Evolutionary conservation across 2,329 filamentous ascomycete genomes (phyloP).

Genomic region (Amphichorda felina): DNA sequence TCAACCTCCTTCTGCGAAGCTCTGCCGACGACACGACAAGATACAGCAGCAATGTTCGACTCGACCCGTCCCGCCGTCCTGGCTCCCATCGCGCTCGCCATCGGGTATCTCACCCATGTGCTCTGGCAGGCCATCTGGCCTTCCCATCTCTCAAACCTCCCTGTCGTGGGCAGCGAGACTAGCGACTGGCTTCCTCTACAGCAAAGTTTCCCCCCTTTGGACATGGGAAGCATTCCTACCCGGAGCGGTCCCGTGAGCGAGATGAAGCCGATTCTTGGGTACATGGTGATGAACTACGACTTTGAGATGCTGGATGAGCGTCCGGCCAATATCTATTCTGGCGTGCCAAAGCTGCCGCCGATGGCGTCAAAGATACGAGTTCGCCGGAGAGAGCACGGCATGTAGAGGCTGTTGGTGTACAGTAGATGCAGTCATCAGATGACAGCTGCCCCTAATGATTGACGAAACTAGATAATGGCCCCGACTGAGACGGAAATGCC

Average conservation of each 20-base stretch:
- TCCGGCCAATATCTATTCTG: neutral
- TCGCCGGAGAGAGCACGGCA: neutral
- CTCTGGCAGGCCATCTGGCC: constrained; percentile 1
- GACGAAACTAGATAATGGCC: too few species aligned
- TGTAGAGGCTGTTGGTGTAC: too few species aligned
- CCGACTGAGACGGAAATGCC: too few species aligned
- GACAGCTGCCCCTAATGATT: too few species aligned
- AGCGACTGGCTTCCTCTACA: constrained; percentile 3
- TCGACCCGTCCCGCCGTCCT: constrained; percentile 2
- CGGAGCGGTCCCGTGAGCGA: neutral
- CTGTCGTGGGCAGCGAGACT: neutral
- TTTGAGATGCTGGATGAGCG: neutral
- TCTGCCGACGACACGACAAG: too few species aligned
- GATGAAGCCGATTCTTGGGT: neutral
- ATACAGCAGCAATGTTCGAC: too few species aligned
- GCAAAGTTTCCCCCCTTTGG: neutral
- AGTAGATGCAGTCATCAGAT: too few species aligned
- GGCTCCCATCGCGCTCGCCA: neutral
- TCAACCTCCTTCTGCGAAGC: too few species aligned
- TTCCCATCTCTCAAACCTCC: constrained; percentile 2
- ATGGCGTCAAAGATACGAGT: neutral
- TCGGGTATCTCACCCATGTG: neutral
- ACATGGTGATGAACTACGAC: neutral
- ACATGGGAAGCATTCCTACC: neutral
- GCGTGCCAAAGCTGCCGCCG: constrained; percentile 1